Conservation (phyloP, 2,329 filamentous ascomycete genomes). For the Phoma sp. region DNA sequence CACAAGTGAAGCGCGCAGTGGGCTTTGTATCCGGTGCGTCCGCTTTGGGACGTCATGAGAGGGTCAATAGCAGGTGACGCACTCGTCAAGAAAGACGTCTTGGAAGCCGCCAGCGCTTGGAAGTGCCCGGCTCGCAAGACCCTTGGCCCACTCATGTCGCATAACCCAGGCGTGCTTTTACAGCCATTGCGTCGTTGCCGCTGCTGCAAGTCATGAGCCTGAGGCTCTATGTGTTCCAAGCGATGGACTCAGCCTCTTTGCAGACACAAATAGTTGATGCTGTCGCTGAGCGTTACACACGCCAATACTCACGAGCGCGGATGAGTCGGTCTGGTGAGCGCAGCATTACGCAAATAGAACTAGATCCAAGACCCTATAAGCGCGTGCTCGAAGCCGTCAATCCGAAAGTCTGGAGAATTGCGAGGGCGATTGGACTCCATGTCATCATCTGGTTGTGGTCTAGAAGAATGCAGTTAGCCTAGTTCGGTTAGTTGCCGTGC, state of each 20-base stretch:
- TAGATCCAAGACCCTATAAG: conserved; percentile 15
- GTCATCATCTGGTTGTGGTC: conserved; percentile 42
- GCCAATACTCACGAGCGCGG: conserved; percentile 4
- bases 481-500: conserved; percentile 16
- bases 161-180: conserved; percentile 18
- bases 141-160: conserved; percentile 9
- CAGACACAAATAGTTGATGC: conserved; percentile 7
- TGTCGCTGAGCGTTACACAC: background rate
- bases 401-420: conserved; percentile 31
- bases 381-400: conserved; percentile 25
- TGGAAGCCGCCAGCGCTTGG: conserved; percentile 25
- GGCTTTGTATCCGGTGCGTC: conserved; percentile 31
- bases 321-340: conserved; percentile 14
- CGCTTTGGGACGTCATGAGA: conserved; percentile 28
- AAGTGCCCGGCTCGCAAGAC: conserved; percentile 8
- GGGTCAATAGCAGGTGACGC: conserved; percentile 22
- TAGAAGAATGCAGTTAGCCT: conserved; percentile 22
- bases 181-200: conserved; percentile 5
- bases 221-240: conserved; percentile 17
- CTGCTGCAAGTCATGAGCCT: conserved; percentile 10
- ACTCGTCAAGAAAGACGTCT: conserved; percentile 13
- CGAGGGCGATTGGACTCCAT: conserved; percentile 36
- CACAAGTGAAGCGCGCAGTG: conserved; percentile 22
- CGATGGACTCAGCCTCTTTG: conserved; percentile 1
- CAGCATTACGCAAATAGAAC: conserved; percentile 15